Percentiles rank a stretch among this genome's conserved stretches.
phyloP scores from a whole-genome alignment of 2,329 filamentous ascomycete species.

The Alternaria infectoria region DNA sequence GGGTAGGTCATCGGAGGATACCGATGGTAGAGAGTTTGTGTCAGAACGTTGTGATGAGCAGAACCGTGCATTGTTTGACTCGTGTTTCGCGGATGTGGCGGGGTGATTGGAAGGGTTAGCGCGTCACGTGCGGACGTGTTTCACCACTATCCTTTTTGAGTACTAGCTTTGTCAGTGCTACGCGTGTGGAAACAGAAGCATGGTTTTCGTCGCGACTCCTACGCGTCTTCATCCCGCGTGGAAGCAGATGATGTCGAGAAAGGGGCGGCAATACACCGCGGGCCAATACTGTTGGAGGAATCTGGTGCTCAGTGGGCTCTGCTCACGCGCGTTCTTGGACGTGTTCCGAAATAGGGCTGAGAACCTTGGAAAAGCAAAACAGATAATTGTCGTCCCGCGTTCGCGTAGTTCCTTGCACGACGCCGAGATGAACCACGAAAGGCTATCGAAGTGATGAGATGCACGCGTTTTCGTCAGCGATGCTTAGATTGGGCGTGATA shows the following conservation, averaged over 20 bases:
- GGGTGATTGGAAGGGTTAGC: conserved; percentile 5
- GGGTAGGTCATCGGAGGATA: neutral
- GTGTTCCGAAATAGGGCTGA: neutral
- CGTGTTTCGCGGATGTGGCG: conserved; percentile 6
- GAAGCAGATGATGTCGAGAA: neutral
- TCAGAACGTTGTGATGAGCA: neutral
- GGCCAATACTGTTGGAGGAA: neutral
- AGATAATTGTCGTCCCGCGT: conserved; percentile 1
- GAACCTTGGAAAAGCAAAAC: neutral
- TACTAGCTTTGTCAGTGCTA: neutral
- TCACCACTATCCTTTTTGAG: neutral
- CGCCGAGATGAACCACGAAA: neutral
- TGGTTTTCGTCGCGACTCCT: neutral
- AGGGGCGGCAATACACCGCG: neutral
- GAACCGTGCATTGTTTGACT: neutral
- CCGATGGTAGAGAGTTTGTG: conserved; percentile 6
- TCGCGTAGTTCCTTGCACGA: neutral
- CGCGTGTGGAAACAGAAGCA: neutral
- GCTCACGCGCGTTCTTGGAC: neutral
- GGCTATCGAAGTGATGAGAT: neutral
- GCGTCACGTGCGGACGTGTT: conserved; percentile 18
- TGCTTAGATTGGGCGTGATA: neutral
- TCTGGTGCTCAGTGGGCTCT: neutral
- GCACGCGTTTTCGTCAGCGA: neutral
- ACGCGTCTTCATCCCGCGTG: neutral